Percentiles rank a stretch among this genome's conserved stretches.
phyloP scores from a whole-genome alignment of 805 yeast genomes.

The Schwanniomyces vanrijiae region DNA sequence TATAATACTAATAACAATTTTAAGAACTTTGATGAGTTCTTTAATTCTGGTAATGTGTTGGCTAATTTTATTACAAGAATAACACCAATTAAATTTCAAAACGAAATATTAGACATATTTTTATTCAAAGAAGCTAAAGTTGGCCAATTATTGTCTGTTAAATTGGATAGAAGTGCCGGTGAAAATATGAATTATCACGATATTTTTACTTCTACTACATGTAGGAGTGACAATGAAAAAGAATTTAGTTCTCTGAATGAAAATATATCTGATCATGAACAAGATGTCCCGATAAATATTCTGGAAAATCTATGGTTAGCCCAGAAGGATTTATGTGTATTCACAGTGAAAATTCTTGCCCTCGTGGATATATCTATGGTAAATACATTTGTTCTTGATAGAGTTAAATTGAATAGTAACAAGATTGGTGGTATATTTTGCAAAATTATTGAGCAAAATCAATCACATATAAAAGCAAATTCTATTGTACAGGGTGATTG shows the following conservation, averaged over 20 bases:
- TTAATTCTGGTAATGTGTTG: slow-evolving; percentile 17
- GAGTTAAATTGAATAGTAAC: slow-evolving; percentile 38
- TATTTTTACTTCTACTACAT: not conserved
- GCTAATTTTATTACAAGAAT: slow-evolving; percentile 17
- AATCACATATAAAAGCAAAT: slow-evolving; percentile 4
- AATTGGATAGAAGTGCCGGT: slow-evolving; percentile 50
- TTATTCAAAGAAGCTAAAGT: slow-evolving; percentile 48
- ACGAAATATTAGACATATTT: slow-evolving; percentile 40
- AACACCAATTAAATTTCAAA: slow-evolving; percentile 28
- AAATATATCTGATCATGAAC: slow-evolving; percentile 11
- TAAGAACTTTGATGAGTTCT: slow-evolving; percentile 33
- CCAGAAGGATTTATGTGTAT: slow-evolving; percentile 44
- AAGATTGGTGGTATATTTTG: slow-evolving; percentile 34
- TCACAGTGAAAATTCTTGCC: slow-evolving; percentile 36
- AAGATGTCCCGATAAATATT: slow-evolving; percentile 4
- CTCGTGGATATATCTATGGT: slow-evolving; percentile 35
- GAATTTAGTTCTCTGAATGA: not conserved
- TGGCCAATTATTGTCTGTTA: slow-evolving; percentile 34
- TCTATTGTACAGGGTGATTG: not conserved
- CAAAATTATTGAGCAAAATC: slow-evolving; percentile 21
- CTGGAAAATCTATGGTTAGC: slow-evolving; percentile 27
- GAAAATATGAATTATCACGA: slow-evolving; percentile 49
- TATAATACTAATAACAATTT: slow-evolving; percentile 26
- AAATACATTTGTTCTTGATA: slow-evolving; percentile 17
- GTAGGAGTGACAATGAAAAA: slow-evolving; percentile 5